Base-by-base conservation (phyloP, 2,329 filamentous ascomycete genomes). In the Aspergillus puulaauensis region DNA sequence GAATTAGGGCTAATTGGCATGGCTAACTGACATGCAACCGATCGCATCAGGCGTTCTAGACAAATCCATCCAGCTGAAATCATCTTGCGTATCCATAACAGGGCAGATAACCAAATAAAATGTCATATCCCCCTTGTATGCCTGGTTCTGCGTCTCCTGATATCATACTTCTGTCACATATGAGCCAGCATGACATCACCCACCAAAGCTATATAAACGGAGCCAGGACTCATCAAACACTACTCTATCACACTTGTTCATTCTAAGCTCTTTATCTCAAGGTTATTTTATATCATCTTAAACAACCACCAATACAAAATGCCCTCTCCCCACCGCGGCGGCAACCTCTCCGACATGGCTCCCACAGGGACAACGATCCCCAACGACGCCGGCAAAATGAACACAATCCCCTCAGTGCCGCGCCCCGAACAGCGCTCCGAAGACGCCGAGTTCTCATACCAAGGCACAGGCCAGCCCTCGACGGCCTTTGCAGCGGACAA, bases 401-500 rank as follows among this genome's bases (percentile, higher is more conserved):
- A 76, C 61, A 70, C 70, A 49, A 79, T 83, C 58, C 78, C 79
- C 14, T 82, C 80, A 3, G 74, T 78, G 2, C 74, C 80, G 23
- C 76, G 78, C 6, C 79, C 79, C 2, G 78, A 81, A 61, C 78
- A 83, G 60, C 67, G 69, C 12, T 64, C 66, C 44, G 69, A 76
- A 41, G 66, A 73, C 43, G 45, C 44, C 3, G 59, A 65, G 45
- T 73, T 66, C 56, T 68, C 76, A 46, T 68, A 75, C 41, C 70
- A 74, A 23, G 70, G 73, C 24, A 57, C 77, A 15, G 75, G 73
- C 12, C 64, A 70, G 45, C 64, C 72, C 5, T 69, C 70, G 39
- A 59, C 72, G 1, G 75, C 75, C n/a, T 70, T 72, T 17, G 80
- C 79, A 0, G 80, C 77, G 7, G 77, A 80, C 58, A 83, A 83